These are phyloP conservation scores for Ambrosiella cleistominuta DNA, from an alignment of 2,329 filamentous ascomycete genomes.

Conservation along the genomic window DNA sequence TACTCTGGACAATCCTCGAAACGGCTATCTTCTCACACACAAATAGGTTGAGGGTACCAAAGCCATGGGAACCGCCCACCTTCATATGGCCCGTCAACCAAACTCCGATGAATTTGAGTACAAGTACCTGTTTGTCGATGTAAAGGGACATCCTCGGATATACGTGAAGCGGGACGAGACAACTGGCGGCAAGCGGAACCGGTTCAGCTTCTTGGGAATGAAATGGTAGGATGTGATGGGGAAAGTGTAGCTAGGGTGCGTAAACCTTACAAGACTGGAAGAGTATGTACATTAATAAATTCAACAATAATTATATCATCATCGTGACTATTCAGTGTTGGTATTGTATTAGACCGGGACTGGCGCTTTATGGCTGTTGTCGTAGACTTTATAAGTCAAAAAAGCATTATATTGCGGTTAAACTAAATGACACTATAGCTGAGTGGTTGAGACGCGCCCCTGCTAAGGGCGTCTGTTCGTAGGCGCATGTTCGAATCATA, in stretches of 20 bases:
- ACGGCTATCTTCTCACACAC: background rate
- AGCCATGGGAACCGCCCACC: constrained; percentile 52
- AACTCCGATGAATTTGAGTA: constrained; percentile 57
- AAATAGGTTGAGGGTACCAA: constrained; percentile 56
- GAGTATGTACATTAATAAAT: background rate
- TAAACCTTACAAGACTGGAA: background rate
- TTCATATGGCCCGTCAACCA: constrained; percentile 58
- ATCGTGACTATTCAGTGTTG: too few species aligned
- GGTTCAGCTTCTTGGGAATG: constrained; percentile 42
- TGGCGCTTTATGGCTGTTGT: too few species aligned
- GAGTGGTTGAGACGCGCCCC: constrained; percentile 13
- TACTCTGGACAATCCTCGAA: constrained; percentile 4
- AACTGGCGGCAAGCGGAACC: constrained; percentile 20
- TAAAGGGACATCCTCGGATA: constrained; percentile 50
- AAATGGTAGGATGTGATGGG: constrained; percentile 28
- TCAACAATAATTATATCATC: background rate
- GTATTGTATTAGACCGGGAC: too few species aligned
- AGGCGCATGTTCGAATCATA: constrained; percentile 12
- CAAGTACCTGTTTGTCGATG: constrained; percentile 61
- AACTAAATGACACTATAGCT: constrained; percentile 5
- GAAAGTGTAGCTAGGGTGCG: background rate
- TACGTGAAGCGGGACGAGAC: constrained; percentile 44
- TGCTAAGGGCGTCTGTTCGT: constrained; percentile 12
- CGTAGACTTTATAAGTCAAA: background rate
- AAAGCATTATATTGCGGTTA: background rate